Percentiles rank a stretch among this genome's conserved stretches.
phyloP scores from a whole-genome alignment of 495 filamentous ascomycete genomes.

The Penicillium silybi region DNA sequence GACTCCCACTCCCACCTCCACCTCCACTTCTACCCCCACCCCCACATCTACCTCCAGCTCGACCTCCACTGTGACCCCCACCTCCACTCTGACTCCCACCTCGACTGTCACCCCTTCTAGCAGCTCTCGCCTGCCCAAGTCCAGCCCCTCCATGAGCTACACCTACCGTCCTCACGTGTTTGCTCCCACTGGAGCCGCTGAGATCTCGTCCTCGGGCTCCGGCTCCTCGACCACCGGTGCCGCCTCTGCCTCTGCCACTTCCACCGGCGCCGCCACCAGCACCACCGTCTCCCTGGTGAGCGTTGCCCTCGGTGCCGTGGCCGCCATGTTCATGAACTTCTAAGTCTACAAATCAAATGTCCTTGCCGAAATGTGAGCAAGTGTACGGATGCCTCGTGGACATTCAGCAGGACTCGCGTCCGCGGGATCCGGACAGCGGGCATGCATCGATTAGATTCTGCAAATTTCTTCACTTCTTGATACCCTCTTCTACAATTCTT shows the following conservation, averaged over 20 bases:
- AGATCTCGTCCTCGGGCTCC: constrained; percentile 9
- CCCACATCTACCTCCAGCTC: constrained; percentile 21
- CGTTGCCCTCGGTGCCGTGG: constrained; percentile 27
- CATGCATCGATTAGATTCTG: constrained; percentile 12
- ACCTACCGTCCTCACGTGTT: constrained; percentile 35
- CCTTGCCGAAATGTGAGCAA: constrained; percentile 5
- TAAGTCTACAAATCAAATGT: constrained; percentile 9
- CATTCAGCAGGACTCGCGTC: constrained; percentile 1
- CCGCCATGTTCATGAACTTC: constrained; percentile 22
- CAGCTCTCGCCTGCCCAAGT: constrained; percentile 10
- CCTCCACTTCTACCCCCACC: constrained; percentile 21
- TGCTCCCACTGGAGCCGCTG: constrained; percentile 24
- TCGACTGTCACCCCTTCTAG: constrained; percentile 19
- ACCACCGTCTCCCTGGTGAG: constrained; percentile 25
- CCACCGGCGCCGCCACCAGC: constrained; percentile 6
- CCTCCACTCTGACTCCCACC: background rate
- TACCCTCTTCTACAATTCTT: constrained; percentile 10
- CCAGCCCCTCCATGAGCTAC: constrained; percentile 25
- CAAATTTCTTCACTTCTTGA: constrained; percentile 6
- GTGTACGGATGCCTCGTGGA: constrained; percentile 9
- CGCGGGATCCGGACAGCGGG: constrained; percentile 4
- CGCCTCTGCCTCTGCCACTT: constrained; percentile 11
- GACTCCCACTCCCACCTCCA: constrained; percentile 11
- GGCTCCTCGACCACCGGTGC: constrained; percentile 10
- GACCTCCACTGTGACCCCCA: constrained; percentile 14